phyloP scores from a whole-genome alignment of 179 eudicot species.

The Silene noctiflora region DNA sequence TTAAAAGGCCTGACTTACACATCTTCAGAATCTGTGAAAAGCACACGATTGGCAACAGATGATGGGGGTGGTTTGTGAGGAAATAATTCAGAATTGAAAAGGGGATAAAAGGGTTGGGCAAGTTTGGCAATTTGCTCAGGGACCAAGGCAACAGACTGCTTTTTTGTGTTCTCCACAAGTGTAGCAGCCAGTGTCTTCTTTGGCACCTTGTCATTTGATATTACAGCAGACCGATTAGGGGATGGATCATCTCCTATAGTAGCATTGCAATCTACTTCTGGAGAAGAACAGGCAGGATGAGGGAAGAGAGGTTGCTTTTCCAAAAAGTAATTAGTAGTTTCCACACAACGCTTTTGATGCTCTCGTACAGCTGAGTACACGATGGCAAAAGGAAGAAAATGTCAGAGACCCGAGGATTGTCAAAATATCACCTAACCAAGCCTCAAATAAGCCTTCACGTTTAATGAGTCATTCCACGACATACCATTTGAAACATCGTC shows the following conservation, averaged over 20 bases:
- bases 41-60: conserved; percentile 68
- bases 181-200: conserved; percentile 85
- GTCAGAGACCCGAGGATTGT: conserved; percentile 19
- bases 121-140: conserved; percentile 65
- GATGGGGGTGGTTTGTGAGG: conserved; percentile 84
- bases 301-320: conserved; percentile 76
- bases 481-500: conserved; percentile 82
- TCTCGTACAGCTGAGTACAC: conserved; percentile 57
- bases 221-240: conserved; percentile 23
- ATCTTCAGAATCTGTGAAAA: conserved; percentile 95
- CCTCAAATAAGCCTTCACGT: conserved; percentile 3
- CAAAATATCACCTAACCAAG: conserved; percentile 16
- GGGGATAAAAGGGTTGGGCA: conserved; percentile 61
- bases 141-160: conserved; percentile 76
- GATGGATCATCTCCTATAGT: conserved; percentile 28
- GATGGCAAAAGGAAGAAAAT: conserved; percentile 2
- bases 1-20: conserved; percentile 52
- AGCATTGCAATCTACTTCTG: conserved; percentile 27
- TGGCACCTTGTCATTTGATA: conserved; percentile 37
- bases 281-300: conserved; percentile 27
- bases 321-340: conserved; percentile 33
- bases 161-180: conserved; percentile 75
- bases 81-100: conserved; percentile 76
- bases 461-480: conserved; percentile 20
- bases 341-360: conserved; percentile 49